A percentile compares a stretch with the other conserved stretches of the same genome.
Conservation (phyloP, 2,329 filamentous ascomycete genomes). For the Daldinia sp. region DNA sequence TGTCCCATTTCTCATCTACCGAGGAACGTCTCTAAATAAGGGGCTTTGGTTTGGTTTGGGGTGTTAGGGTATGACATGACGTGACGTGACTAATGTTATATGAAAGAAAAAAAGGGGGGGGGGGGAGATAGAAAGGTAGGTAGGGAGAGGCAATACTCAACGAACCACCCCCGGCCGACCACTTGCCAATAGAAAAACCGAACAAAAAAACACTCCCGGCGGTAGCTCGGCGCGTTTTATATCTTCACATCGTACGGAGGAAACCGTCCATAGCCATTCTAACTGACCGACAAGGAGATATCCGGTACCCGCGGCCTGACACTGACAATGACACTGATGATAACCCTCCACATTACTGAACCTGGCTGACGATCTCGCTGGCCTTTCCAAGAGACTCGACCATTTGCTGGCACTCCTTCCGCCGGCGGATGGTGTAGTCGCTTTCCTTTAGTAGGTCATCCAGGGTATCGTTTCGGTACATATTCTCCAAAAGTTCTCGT, state of each 20-base stretch:
- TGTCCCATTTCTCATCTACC: constrained; percentile 32
- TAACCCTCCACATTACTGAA: constrained; percentile 61
- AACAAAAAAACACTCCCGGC: constrained; percentile 15
- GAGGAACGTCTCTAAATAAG: constrained; percentile 30
- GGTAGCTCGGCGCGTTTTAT: constrained; percentile 7
- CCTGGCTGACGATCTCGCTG: constrained; percentile 93
- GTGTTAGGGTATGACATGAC: constrained; percentile 34
- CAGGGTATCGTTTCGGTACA: constrained; percentile 91
- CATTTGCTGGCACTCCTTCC: constrained; percentile 99
- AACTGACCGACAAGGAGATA: constrained; percentile 10
- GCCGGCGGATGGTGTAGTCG: constrained; percentile 92
- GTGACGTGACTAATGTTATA: constrained; percentile 5
- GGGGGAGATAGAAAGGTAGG: constrained; percentile 1
- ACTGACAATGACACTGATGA: neutral
- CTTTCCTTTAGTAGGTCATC: constrained; percentile 98
- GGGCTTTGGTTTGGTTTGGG: too few species aligned
- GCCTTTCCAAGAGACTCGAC: constrained; percentile 91
- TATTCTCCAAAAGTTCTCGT: constrained; percentile 93
- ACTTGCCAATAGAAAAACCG: constrained; percentile 20
- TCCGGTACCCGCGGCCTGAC: constrained; percentile 2
- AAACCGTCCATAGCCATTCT: constrained; percentile 14
- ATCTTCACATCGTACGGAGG: constrained; percentile 1
- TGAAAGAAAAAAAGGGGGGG: constrained; percentile 10
- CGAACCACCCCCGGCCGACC: constrained; percentile 17
- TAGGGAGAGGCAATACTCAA: constrained; percentile 27